phyloP scores from a whole-genome alignment of 2,329 filamentous ascomycete genomes.

The Ophiostoma quercus region DNA sequence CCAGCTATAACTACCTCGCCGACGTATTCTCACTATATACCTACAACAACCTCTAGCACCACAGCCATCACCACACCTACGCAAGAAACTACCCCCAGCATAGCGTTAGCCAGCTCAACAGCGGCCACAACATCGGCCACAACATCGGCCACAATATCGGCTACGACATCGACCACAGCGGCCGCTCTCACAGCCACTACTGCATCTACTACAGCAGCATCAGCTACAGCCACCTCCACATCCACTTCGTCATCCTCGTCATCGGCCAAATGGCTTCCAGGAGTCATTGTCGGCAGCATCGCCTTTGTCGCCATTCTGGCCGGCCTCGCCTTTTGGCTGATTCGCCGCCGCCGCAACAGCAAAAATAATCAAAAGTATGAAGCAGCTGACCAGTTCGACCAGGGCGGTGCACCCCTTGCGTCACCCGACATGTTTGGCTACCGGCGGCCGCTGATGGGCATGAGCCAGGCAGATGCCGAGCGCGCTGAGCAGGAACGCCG shows the following conservation, averaged over 20 bases:
- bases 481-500: conserved; percentile 38
- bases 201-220: not conserved
- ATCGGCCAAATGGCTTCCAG: conserved; percentile 16
- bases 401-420: not conserved
- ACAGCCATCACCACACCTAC: not conserved
- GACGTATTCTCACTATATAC: not conserved
- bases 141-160: not conserved
- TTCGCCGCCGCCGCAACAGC: not conserved
- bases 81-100: not conserved
- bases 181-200: not conserved
- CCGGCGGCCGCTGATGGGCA: conserved; percentile 27
- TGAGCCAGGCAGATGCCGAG: conserved; percentile 28
- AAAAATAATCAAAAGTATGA: not conserved
- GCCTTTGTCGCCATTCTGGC: conserved; percentile 29
- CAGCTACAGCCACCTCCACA: not conserved
- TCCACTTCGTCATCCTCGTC: not conserved
- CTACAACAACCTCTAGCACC: not conserved
- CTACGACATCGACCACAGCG: not conserved
- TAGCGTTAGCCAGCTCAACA: not conserved
- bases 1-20: no score
- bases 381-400: not conserved
- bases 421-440: conserved; percentile 14
- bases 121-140: not conserved
- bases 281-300: conserved; percentile 30
- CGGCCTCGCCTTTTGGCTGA: conserved; percentile 12